Evolutionary conservation across 2,329 filamentous ascomycete species (phyloP).

Genomic region (Alternaria consortialis): DNA sequence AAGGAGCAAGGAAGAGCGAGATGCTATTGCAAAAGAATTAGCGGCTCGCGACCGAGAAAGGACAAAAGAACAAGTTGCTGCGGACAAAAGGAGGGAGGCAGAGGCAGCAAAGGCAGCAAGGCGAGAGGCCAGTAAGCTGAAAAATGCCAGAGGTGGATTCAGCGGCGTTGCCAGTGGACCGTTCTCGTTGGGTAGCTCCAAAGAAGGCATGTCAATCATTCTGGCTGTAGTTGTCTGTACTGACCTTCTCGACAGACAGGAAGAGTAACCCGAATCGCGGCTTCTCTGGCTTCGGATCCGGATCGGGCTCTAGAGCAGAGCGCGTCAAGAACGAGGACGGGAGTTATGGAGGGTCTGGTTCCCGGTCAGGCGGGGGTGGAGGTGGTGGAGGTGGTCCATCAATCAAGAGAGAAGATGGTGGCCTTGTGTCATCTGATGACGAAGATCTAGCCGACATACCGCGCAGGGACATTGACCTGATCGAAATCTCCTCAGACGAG

Average conservation of each 20-base stretch:
- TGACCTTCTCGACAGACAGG: conserved; percentile 31
- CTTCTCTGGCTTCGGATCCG: conserved; percentile 34
- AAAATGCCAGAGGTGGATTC: conserved; percentile 53
- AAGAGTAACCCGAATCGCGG: conserved; percentile 28
- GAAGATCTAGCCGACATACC: conserved; percentile 57
- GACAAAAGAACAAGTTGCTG: conserved; percentile 45
- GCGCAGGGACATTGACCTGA: conserved; percentile 65
- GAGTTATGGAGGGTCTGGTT: conserved; percentile 24
- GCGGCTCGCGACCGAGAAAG: conserved; percentile 51
- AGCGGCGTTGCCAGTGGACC: conserved; percentile 54
- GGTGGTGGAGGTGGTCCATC: conserved; percentile 20
- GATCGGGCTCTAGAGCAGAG: conserved; percentile 43
- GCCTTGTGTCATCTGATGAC: conserved; percentile 59
- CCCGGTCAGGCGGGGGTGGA: conserved; percentile 27
- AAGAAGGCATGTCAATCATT: conserved; percentile 32
- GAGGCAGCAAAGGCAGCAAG: conserved; percentile 32
- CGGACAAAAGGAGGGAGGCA: conserved; percentile 35
- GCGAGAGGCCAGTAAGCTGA: conserved; percentile 39
- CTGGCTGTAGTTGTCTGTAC: background rate
- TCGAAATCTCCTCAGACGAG: conserved; percentile 66
- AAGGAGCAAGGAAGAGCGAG: conserved; percentile 56
- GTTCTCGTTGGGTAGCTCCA: conserved; percentile 49
- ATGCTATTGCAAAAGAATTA: conserved; percentile 53
- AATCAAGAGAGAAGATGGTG: conserved; percentile 48
- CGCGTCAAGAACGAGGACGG: conserved; percentile 46